Base-by-base conservation (phyloP, 2,329 filamentous ascomycete genomes). In the Penicillium glabrum region DNA sequence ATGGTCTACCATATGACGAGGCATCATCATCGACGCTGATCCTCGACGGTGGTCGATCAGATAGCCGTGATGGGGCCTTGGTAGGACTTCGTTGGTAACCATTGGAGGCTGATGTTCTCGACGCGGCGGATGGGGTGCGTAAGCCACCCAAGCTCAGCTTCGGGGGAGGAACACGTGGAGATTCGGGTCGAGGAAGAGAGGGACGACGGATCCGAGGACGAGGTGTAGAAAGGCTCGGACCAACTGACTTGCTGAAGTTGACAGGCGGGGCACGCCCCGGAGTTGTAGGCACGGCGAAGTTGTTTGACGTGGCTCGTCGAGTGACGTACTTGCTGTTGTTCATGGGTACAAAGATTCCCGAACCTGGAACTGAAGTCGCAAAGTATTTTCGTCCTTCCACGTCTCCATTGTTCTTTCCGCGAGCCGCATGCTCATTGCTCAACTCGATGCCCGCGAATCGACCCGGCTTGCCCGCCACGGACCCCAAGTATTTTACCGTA, bases 321-420 rank as follows among this genome's bases (percentile, higher is more conserved):
- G 89, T 69, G 83, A 77, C 72, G 59, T 76, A 77, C 62, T 75
- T 82, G 33, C 90, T 90, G 73, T 96, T 95, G 72, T 88, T 86
- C 16, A 95, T 79, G 3, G 95, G 95, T 14, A 99, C 83, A 72
- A 99, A 99, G 69, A 99, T 98, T 59, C 95, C 95, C 2, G 95
- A 87, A 60, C 91, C 91, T 0, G 90, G 85, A 23, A 88, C 77
- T 3, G 83, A 83, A 11, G 95, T 96, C 35, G 81, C 82, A 73
- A 99, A 99, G 77, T 99, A 99, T 54, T 79, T 80, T 57, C 79
- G 80, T 41, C 93, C 95, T 66, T 98, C 93, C 53, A 98, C 95
- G 74, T 96, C 93, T 61, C 95, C 95, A 68, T 85, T 96, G 71
- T 99, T 99, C 81, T 99, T 99, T 33, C 95, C 95, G 70, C 89